phyloP scores from a whole-genome alignment of 345 rosid species.

The Fremontodendron californicum region DNA sequence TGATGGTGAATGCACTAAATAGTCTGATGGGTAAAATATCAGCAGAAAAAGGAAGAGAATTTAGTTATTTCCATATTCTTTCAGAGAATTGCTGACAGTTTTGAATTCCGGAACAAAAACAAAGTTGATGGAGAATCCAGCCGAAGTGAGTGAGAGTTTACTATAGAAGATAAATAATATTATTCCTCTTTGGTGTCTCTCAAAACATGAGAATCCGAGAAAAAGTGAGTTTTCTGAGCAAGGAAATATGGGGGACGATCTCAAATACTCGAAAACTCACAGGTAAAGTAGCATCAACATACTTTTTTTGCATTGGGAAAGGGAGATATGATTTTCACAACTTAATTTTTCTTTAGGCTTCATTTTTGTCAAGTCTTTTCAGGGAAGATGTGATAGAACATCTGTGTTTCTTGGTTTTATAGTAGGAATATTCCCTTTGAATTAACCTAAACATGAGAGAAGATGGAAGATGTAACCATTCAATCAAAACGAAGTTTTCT shows the following conservation, averaged over 20 bases:
- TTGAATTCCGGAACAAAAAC: not conserved
- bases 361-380: not conserved
- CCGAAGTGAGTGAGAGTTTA: not conserved
- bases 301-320: constrained; percentile 15
- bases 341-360: not conserved
- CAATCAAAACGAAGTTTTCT: not conserved
- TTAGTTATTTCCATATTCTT: not conserved
- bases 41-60: not conserved
- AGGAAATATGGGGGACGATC: not conserved
- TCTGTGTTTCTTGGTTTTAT: not conserved
- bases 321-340: not conserved
- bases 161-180: not conserved
- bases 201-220: constrained; percentile 13
- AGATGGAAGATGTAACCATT: not conserved
- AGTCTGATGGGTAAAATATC: not conserved
- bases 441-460: not conserved
- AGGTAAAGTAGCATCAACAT: not conserved
- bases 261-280: constrained; percentile 1
- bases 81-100: not conserved
- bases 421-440: not conserved
- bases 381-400: not conserved
- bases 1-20: not conserved
- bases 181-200: not conserved
- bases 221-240: not conserved
- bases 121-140: not conserved